Conservation (phyloP, 2,329 filamentous ascomycete species). For the Myrmaecium sp. region DNA sequence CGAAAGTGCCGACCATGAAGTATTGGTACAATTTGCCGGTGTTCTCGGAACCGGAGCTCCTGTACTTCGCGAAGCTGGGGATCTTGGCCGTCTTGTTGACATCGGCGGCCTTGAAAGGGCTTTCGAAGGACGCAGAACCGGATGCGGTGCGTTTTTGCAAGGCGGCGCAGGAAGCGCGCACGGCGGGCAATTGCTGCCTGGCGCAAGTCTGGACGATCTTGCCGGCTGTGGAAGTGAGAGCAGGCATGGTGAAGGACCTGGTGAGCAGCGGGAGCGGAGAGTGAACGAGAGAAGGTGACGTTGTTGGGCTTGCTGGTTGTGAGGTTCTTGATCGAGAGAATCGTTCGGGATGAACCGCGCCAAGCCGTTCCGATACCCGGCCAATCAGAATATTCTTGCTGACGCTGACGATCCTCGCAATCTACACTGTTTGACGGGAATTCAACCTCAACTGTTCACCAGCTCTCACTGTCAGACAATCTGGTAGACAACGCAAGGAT, state of each 20-base stretch:
- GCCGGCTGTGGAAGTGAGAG: slow-evolving; percentile 29
- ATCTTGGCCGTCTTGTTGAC: slow-evolving; percentile 47
- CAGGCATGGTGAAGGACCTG: slow-evolving; percentile 27
- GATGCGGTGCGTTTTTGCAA: slow-evolving; percentile 26
- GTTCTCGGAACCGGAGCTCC: slow-evolving; percentile 47
- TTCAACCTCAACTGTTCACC: too few species aligned
- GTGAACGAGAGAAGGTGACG: too few species aligned
- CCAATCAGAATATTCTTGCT: background rate
- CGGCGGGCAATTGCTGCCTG: slow-evolving; percentile 28
- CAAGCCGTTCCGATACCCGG: background rate
- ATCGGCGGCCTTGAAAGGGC: slow-evolving; percentile 37
- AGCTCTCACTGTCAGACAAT: too few species aligned
- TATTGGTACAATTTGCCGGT: slow-evolving; percentile 84
- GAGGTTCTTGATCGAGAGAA: slow-evolving; percentile 9
- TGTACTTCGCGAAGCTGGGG: slow-evolving; percentile 81
- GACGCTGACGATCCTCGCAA: background rate
- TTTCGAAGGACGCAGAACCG: slow-evolving; percentile 28
- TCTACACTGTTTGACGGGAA: too few species aligned
- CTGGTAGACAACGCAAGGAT: too few species aligned
- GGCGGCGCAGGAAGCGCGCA: slow-evolving; percentile 26
- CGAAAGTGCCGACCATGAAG: slow-evolving; percentile 97
- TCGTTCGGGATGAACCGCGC: too few species aligned
- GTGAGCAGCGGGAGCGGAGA: slow-evolving; percentile 8
- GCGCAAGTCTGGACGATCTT: slow-evolving; percentile 30
- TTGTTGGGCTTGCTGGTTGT: slow-evolving; percentile 7